These are phyloP conservation scores for Rubia occidens DNA, from an alignment of 305 asterid species.

Conservation along the genomic window DNA sequence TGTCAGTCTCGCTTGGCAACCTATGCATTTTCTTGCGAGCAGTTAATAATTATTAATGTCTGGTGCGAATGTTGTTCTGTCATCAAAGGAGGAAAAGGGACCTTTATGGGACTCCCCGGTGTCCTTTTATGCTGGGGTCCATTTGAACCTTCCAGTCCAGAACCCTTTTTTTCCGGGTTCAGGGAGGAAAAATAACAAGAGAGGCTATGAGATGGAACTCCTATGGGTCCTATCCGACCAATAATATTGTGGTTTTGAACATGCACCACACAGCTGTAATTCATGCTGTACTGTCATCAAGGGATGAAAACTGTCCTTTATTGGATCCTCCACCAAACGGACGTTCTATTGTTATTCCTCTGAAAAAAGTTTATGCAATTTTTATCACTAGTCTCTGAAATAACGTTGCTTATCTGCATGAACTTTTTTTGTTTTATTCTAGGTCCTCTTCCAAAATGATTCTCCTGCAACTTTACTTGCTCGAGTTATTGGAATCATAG, in stretches of 20 bases:
- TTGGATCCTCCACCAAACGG: neutral
- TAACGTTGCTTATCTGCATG: conserved; percentile 2
- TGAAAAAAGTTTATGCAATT: neutral
- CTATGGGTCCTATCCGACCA: neutral
- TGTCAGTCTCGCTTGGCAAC: neutral
- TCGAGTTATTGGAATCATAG: conserved; percentile 85
- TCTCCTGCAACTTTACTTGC: conserved; percentile 96
- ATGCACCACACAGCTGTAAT: neutral
- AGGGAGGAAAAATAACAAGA: neutral
- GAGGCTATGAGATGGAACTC: neutral
- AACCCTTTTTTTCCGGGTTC: neutral
- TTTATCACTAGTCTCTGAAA: neutral
- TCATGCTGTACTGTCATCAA: neutral
- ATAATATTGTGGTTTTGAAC: neutral
- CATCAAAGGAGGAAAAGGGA: no score
- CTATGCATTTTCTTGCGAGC: neutral
- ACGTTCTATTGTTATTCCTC: neutral
- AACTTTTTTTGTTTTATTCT: conserved; percentile 19
- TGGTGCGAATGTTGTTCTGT: no score
- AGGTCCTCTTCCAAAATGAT: conserved; percentile 97
- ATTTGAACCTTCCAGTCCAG: neutral
- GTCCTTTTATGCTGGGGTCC: no score
- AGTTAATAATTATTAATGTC: no score
- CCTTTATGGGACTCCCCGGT: no score
- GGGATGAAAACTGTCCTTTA: neutral